These are phyloP conservation scores for Hymenoscyphus linearis DNA, from an alignment of 2,329 filamentous ascomycete genomes.

Conservation along the genomic window DNA sequence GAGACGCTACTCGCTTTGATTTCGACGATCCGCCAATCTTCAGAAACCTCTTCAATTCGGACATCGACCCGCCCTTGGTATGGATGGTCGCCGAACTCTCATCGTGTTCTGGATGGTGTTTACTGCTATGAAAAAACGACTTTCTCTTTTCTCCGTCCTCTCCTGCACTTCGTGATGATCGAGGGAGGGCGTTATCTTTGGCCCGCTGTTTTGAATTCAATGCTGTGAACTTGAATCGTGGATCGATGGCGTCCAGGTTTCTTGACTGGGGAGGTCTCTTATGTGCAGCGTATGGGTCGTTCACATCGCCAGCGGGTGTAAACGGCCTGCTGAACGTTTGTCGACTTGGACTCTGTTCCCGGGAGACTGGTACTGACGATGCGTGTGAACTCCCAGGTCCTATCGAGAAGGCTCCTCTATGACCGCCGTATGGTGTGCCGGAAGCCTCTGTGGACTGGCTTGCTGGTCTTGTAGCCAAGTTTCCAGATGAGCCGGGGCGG, in stretches of 20 bases:
- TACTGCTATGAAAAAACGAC: constrained; percentile 38
- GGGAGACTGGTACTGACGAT: constrained; percentile 49
- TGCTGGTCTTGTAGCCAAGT: constrained; percentile 20
- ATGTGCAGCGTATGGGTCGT: constrained; percentile 83
- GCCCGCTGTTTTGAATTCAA: constrained; percentile 64
- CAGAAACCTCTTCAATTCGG: constrained; percentile 95
- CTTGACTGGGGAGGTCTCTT: constrained; percentile 67
- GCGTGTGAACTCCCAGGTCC: constrained; percentile 32
- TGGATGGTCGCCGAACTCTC: constrained; percentile 43
- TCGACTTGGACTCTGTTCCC: constrained; percentile 61
- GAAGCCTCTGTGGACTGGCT: constrained; percentile 21
- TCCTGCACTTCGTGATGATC: constrained; percentile 30
- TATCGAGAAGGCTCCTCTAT: constrained; percentile 27
- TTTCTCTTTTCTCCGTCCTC: constrained; percentile 46
- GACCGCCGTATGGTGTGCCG: constrained; percentile 17
- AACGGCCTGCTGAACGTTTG: constrained; percentile 68
- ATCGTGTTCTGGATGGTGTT: constrained; percentile 35
- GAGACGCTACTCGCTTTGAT: constrained; percentile 59
- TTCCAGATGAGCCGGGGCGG: constrained; percentile 31
- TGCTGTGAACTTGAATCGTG: constrained; percentile 69
- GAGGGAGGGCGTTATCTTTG: constrained; percentile 48
- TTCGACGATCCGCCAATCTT: constrained; percentile 68
- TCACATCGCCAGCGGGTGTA: constrained; percentile 71
- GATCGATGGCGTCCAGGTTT: constrained; percentile 64
- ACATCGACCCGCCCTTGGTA: constrained; percentile 74